These are phyloP conservation scores for Neodidymelliopsis sp. DNA, from an alignment of 2,329 filamentous ascomycete species.

Conservation along the genomic window DNA sequence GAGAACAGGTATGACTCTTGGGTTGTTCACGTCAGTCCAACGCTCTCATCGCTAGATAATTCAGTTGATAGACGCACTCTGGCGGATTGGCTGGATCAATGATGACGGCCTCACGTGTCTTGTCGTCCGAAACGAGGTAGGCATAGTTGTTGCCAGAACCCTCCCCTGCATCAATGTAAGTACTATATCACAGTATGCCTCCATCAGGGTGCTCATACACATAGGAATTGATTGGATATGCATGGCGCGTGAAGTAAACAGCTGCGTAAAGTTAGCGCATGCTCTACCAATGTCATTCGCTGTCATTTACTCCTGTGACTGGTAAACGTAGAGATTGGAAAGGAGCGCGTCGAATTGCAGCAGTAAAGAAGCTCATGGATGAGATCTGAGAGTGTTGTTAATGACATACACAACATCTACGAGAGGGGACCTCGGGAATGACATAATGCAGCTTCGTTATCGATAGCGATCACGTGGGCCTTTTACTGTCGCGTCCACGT, in stretches of 20 bases:
- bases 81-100: slow-evolving; percentile 81
- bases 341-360: slow-evolving; percentile 37
- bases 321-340: slow-evolving; percentile 26
- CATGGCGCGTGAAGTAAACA: slow-evolving; percentile 64
- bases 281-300: not conserved
- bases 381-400: slow-evolving; percentile 44
- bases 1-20: slow-evolving; percentile 69
- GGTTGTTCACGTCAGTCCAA: too few relatives aligned
- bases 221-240: slow-evolving; percentile 89
- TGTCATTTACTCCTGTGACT: slow-evolving; percentile 28
- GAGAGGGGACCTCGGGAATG: slow-evolving; percentile 35
- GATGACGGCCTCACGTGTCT: slow-evolving; percentile 63
- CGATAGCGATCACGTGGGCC: not conserved
- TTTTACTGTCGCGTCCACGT: not conserved
- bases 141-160: slow-evolving; percentile 84
- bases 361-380: slow-evolving; percentile 45
- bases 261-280: slow-evolving; percentile 38
- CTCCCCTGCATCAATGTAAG: slow-evolving; percentile 65
- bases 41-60: too few relatives aligned
- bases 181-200: not conserved
- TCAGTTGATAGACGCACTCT: slow-evolving; percentile 71
- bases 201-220: slow-evolving; percentile 64
- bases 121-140: slow-evolving; percentile 65
- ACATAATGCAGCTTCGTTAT: slow-evolving; percentile 25
- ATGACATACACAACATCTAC: slow-evolving; percentile 56